A percentile compares a stretch with the other conserved stretches of the same genome.
These are phyloP conservation scores for Phanerochaete sordida DNA, from an alignment of 768 basidiomycete genomes.

Conservation along the genomic window DNA sequence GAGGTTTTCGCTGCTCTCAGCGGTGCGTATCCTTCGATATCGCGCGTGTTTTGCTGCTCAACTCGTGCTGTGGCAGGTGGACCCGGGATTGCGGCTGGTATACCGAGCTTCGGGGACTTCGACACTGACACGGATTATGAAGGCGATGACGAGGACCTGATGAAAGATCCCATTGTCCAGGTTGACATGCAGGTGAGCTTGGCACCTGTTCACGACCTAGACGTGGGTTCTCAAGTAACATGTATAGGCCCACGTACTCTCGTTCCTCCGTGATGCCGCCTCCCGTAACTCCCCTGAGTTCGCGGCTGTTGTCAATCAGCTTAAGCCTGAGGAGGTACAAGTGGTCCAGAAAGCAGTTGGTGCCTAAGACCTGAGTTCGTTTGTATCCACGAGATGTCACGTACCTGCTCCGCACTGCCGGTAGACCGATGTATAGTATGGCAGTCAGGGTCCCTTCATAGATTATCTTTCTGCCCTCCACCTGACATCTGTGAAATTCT, in stretches of 20 bases:
- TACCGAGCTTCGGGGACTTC: conserved; percentile 6
- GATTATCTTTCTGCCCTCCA: too few relatives aligned
- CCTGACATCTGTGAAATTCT: too few relatives aligned
- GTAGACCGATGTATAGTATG: too few relatives aligned
- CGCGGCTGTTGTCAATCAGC: conserved; percentile 55
- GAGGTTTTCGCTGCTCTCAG: conserved; percentile 55
- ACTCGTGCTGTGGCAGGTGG: not conserved
- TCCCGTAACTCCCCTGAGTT: conserved; percentile 61
- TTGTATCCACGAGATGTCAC: not conserved
- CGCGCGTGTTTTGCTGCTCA: not conserved
- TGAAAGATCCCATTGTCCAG: conserved; percentile 79
- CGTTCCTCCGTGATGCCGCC: conserved; percentile 70
- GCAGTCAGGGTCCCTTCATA: too few relatives aligned
- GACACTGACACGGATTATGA: conserved; percentile 74
- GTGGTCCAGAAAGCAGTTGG: conserved; percentile 53
- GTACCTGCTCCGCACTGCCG: too few relatives aligned
- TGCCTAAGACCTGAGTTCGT: not conserved
- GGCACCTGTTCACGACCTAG: conserved; percentile 17
- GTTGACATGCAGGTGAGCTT: conserved; percentile 84
- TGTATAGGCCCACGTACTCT: conserved; percentile 58
- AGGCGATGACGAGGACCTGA: conserved; percentile 83
- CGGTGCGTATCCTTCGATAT: not conserved
- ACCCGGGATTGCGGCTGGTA: not conserved
- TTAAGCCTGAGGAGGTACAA: conserved; percentile 67
- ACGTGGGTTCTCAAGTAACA: too few relatives aligned